phyloP scores from a whole-genome alignment of 179 eudicot species.

The Patellifolia procumbens region DNA sequence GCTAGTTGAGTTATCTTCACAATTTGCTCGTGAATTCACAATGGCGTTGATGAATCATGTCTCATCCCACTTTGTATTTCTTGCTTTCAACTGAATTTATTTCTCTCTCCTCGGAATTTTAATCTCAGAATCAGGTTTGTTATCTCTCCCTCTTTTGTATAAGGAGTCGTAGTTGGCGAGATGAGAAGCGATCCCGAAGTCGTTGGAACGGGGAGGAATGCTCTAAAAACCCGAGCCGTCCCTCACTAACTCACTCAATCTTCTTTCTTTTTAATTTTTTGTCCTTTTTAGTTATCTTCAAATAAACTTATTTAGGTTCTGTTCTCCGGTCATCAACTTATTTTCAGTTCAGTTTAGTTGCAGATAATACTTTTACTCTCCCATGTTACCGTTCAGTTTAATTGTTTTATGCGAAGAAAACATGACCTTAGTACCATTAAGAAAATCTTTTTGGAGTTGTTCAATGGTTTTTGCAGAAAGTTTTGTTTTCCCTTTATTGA shows the following conservation, averaged over 20 bases:
- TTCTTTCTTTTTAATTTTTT: not conserved
- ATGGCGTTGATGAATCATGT: not conserved
- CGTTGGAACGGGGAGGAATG: too few relatives aligned
- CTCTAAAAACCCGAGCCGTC: too few relatives aligned
- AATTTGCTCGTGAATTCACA: slow-evolving; percentile 26
- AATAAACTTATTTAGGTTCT: not conserved
- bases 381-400: too few relatives aligned
- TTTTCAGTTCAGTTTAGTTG: too few relatives aligned
- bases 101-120: not conserved
- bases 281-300: not conserved
- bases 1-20: slow-evolving; percentile 11
- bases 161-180: too few relatives aligned
- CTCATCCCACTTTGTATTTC: not conserved
- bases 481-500: not conserved
- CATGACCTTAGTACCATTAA: too few relatives aligned
- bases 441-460: not conserved
- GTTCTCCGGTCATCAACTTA: not conserved
- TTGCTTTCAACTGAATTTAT: not conserved
- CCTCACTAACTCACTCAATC: too few relatives aligned
- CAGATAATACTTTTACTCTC: too few relatives aligned
- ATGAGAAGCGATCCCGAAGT: too few relatives aligned
- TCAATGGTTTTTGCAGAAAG: not conserved
- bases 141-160: not conserved
- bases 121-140: slow-evolving; percentile 8
- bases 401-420: too few relatives aligned